A percentile compares a stretch with the other conserved stretches of the same genome.
These are phyloP conservation scores for Scedosporium boydii DNA, from an alignment of 2,329 filamentous ascomycete genomes.

Conservation along the genomic window DNA sequence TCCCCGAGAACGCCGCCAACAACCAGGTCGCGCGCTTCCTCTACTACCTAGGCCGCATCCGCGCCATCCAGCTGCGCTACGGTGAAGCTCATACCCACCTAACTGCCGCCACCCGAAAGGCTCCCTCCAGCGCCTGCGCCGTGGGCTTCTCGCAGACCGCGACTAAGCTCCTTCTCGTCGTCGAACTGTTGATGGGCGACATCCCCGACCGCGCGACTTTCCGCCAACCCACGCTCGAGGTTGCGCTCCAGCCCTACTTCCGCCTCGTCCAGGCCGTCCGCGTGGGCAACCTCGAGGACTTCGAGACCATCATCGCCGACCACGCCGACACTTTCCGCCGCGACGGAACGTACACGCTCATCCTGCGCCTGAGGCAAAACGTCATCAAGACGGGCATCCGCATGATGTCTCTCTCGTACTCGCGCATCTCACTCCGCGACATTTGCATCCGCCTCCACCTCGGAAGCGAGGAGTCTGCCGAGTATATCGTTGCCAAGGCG, in stretches of 20 bases:
- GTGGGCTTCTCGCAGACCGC: conserved; percentile 93
- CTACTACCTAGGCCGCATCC: conserved; percentile 94
- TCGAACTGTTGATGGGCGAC: conserved; percentile 96
- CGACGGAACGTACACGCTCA: conserved; percentile 91
- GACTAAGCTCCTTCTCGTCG: conserved; percentile 91
- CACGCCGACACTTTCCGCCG: conserved; percentile 80
- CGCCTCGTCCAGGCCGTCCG: conserved; percentile 89
- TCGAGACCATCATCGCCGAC: conserved; percentile 74
- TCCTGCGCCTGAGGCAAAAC: conserved; percentile 90
- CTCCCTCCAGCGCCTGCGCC: conserved; percentile 79
- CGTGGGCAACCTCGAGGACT: conserved; percentile 90
- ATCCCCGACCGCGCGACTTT: conserved; percentile 94
- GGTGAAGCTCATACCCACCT: conserved; percentile 94
- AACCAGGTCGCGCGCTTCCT: conserved; percentile 97
- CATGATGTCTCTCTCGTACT: conserved; percentile 98
- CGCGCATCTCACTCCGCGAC: conserved; percentile 89
- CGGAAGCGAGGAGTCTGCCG: conserved; percentile 91
- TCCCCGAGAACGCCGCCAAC: conserved; percentile 88
- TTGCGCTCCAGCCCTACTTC: conserved; percentile 85
- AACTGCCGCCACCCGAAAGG: conserved; percentile 87
- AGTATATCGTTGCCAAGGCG: conserved; percentile 98
- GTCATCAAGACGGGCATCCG: conserved; percentile 99
- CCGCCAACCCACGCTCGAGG: conserved; percentile 79
- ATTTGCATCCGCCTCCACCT: conserved; percentile 93
- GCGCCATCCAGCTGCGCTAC: conserved; percentile 92